Percentiles rank a stretch among this genome's conserved stretches.
These are phyloP conservation scores for Fraxinus americana DNA, from an alignment of 257 asterid genomes.

Conservation along the genomic window DNA sequence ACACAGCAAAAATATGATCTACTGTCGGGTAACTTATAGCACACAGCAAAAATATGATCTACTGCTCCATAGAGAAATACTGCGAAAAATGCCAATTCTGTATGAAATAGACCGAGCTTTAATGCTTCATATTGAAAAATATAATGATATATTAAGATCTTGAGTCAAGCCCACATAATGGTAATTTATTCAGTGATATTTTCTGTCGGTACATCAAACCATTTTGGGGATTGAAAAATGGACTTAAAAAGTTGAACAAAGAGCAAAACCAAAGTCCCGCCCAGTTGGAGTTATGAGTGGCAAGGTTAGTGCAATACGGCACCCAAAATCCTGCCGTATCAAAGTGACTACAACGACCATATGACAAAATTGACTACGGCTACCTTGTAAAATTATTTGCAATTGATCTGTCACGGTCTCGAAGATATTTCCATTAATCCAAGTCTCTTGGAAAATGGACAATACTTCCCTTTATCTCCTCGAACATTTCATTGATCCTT, in stretches of 20 bases:
- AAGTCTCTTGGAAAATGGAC: slow-evolving; percentile 46
- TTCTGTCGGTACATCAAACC: background rate
- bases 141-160: background rate
- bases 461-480: slow-evolving; percentile 67
- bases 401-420: background rate
- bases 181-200: background rate
- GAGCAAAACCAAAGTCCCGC: background rate
- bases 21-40: background rate
- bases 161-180: background rate
- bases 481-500: slow-evolving; percentile 57
- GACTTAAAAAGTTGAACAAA: background rate
- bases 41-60: background rate
- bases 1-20: background rate
- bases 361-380: background rate
- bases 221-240: background rate
- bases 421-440: slow-evolving; percentile 18
- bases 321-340: background rate
- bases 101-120: background rate
- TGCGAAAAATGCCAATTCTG: background rate
- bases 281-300: background rate
- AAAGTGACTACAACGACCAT: background rate
- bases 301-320: background rate
- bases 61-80: background rate
- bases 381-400: background rate
- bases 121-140: background rate